Evolutionary conservation across 306 rosid genomes (phyloP).

Genomic region (Castanospermum australe): DNA sequence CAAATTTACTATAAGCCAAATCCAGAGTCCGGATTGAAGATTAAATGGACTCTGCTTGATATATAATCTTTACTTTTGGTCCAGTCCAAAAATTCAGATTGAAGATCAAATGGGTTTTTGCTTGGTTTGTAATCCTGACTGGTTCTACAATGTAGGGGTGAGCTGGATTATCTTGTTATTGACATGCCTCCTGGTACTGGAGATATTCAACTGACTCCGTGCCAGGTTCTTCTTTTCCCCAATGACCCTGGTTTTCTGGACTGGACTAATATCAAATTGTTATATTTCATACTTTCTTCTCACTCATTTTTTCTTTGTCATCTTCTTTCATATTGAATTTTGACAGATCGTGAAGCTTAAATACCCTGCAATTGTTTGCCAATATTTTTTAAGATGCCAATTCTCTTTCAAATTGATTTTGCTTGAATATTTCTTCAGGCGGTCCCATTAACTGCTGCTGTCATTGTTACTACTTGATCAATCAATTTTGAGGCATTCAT

Average conservation of each 20-base stretch:
- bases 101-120: background rate
- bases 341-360: background rate
- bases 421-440: constrained; percentile 43
- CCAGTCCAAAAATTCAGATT: background rate
- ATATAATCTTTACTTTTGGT: background rate
- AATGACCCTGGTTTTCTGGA: background rate
- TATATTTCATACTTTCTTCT: background rate
- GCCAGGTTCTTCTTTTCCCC: constrained; percentile 44
- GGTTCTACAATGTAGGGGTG: constrained; percentile 53
- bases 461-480: constrained; percentile 73
- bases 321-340: background rate
- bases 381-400: background rate
- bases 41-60: background rate
- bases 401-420: background rate
- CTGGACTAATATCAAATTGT: background rate
- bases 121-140: background rate
- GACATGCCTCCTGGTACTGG: constrained; percentile 91
- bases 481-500: no score
- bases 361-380: background rate
- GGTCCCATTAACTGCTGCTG: constrained; percentile 72
- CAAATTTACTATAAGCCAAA: background rate
- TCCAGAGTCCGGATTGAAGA: background rate
- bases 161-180: constrained; percentile 69
- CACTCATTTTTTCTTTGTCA: background rate
- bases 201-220: constrained; percentile 72